phyloP scores from a whole-genome alignment of 73 alveolate species.

The Stentor roeselii region DNA sequence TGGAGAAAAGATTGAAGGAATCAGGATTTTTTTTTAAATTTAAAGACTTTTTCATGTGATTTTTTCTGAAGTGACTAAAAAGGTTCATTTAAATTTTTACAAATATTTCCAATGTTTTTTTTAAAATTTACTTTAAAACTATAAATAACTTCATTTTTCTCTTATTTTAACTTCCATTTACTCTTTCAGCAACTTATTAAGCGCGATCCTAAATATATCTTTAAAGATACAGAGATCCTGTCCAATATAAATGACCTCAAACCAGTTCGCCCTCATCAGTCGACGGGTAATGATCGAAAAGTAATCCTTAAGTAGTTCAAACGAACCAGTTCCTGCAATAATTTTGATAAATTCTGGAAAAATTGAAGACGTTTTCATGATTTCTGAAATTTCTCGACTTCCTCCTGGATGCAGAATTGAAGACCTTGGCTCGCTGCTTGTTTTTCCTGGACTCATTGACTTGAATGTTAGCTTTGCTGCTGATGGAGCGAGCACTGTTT shows the following conservation, averaged over 20 bases:
- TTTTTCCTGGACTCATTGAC: conserved; percentile 13
- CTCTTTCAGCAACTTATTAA: neutral
- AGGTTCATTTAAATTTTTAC: too few species aligned
- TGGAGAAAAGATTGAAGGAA: too few species aligned
- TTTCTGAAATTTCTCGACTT: neutral
- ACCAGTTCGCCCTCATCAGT: neutral
- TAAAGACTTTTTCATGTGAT: too few species aligned
- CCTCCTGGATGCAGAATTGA: neutral
- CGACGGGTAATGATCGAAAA: neutral
- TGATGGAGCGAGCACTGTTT: neutral
- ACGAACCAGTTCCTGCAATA: neutral
- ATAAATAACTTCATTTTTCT: neutral
- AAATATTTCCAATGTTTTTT: too few species aligned
- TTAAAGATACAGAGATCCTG: neutral
- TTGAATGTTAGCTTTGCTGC: conserved; percentile 1
- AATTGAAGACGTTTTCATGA: neutral
- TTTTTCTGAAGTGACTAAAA: too few species aligned
- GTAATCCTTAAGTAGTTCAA: neutral
- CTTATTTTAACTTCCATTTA: neutral
- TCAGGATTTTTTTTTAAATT: too few species aligned
- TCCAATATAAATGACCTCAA: neutral
- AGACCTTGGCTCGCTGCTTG: neutral
- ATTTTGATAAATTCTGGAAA: neutral
- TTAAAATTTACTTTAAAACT: neutral
- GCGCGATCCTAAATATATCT: neutral